Evolutionary conservation across 805 yeast genomes (phyloP), one percentile per base, ranked within the genome.

Genomic region (Saturnispora mendoncae): DNA sequence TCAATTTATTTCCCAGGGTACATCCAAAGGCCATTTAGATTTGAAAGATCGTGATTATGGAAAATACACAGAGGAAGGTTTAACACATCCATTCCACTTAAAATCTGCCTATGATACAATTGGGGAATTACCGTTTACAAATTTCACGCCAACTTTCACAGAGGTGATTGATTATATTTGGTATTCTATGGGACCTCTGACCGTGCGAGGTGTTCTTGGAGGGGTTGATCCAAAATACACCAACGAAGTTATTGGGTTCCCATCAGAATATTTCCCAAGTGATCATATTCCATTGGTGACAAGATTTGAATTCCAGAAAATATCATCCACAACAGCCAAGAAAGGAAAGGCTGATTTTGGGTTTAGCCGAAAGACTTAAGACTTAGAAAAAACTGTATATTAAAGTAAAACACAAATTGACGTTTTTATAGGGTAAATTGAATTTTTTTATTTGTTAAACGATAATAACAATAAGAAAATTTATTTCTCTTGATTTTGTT

Each of bases 81-180:
- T 87, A 66, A 66, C 72, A 17, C 96, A 90, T 60, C 74, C 74
- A 35, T 78, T 92, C 64, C 74, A 83, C 51, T 67, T 92, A 61
- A 84, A 78, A 59, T 84, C 95, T 7, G 84, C 95, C 3, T 92
- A 92, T 59, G 78, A 81, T 32, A 71, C 74, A 47, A 74, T 88
- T 55, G 88, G 88, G 20, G 97, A 92, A 61, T 70, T 92, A 46
- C 94, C 96, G 34, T 90, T 90, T 60, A 90, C 99, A 6, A 92
- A 92, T 62, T 81, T 80, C 62, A 80, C 97, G 0, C 98, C 99
- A 21, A 78, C 82, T 27, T 92, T 92, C 64, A 86, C 94, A 1
- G 87, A 86, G 55, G 88, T 80, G 31, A 85, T 92, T 64, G 99
- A 92, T 65, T 92, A 92, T 59, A 80, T 92, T 44, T 94, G 97